Base-by-base conservation (phyloP, 345 rosid genomes). In the Toxicodendron radicans region DNA sequence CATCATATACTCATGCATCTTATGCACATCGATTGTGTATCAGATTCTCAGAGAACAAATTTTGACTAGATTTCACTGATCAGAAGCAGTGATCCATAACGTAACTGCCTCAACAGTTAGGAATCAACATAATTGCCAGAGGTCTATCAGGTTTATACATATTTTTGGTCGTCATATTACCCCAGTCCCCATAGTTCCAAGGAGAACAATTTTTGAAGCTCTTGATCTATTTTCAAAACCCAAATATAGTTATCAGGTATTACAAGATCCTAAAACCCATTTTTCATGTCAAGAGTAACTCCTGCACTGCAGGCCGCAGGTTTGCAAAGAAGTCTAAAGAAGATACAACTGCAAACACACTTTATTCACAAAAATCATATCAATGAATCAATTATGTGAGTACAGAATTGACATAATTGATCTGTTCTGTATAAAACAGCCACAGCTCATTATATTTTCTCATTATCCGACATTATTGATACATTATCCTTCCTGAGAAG, bases 401-500 rank as follows among this genome's bases (percentile, higher is more conserved):
- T 21, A 30, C 21, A 52, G 32, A 20, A 23, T 20, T 62, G 27
- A 58, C 48, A 58, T 32, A 45, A 56, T 53, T 58, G n/a, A 49
- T 58, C 70, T 70, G 58, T 46, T 68, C 27, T 64, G 78, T 10
- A 65, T 54, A 53, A 60, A 54, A n/a, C n/a, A 54, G 18, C 67
- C 68, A 71, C 38, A 59, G 43, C 27, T 75, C 75, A 75, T 33
- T 66, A 72, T 41, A 30, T n/a, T 56, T 70, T 74, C 72, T 46
- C 35, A 66, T 70, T 72, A 79, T 82, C 82, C 41, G 72, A 74
- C 51, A 76, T 62, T 64, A 68, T 30, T 48, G 73, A 73, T 54
- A 73, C 79, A 68, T 78, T 83, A 21, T 84, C 87, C 87, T 87
- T 89, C 84, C 83, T 78, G 45, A 80, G 73, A 80, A 87, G 74